Conservation (phyloP, 345 rosid species). For the Eucalyptus lansdowneana region DNA sequence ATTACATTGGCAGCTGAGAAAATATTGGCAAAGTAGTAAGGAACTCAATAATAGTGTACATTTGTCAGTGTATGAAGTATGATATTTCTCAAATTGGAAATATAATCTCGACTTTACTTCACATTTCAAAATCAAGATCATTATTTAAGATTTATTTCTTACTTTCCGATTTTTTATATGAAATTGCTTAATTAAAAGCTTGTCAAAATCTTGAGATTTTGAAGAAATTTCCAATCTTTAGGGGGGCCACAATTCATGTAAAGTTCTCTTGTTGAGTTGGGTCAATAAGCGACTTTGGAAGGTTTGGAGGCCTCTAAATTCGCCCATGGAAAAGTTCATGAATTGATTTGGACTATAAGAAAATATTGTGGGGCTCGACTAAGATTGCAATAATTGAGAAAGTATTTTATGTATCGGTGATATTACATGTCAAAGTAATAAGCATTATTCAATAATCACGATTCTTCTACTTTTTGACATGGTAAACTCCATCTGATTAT, state of each 20-base stretch:
- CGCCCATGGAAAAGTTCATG: background rate
- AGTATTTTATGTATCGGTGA: background rate
- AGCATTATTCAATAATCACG: background rate
- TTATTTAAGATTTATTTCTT: background rate
- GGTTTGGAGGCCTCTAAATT: background rate
- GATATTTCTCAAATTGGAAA: background rate
- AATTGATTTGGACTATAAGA: background rate
- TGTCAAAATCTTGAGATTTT: background rate
- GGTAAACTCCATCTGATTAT: background rate
- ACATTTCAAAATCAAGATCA: background rate
- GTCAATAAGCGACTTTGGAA: background rate
- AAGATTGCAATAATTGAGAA: background rate
- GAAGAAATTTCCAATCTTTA: background rate
- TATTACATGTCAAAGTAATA: background rate
- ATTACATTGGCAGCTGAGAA: background rate
- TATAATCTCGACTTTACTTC: background rate
- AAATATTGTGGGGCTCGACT: background rate
- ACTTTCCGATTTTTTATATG: background rate
- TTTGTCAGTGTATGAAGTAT: background rate
- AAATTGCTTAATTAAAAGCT: background rate
- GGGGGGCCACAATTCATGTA: background rate
- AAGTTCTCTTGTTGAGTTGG: background rate
- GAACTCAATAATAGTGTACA: background rate
- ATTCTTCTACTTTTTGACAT: background rate
- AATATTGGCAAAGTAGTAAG: background rate